Base-by-base conservation (phyloP, 2,329 filamentous ascomycete genomes). In the Lizonia empirigonia region DNA sequence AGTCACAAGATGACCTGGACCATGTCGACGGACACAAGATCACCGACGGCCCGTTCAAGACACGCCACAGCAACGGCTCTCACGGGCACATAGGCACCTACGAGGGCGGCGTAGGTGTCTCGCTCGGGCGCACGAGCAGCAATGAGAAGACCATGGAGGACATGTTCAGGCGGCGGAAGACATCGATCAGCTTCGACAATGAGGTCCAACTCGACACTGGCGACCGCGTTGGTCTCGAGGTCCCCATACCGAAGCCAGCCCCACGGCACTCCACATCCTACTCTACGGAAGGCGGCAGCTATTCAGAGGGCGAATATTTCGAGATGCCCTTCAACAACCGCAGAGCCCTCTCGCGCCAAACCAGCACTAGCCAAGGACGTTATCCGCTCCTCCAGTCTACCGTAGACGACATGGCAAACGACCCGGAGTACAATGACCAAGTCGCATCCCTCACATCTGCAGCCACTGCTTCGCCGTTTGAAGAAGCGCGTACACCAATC, bases 371-470 rank as follows among this genome's bases (percentile, higher is more conserved):
- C 32, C 59, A 69, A 26, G 56, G 64, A 13, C 52, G 70, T 23
- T 72, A 73, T 51, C 69, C 72, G 7, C 63, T 74, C n/a, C 62
- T 68, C 19, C 69, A 70, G 50, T 46, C 69, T 8, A 73, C 68
- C 26, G 69, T 70, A 10, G 69, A 73, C 42, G 62, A 65, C 27
- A 59, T 72, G 16, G 63, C 60, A 4, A 57, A 56, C 15, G 58
- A 65, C 35, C 48, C 56, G 9, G 63, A 66, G 40, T 68, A 64
- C 53, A 60, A 53, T 33, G 71, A 74, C 36, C 68, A 72, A 35
- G 70, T 75, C 13, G 73, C 74, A 10, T 76, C 74, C 4, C 54
- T 76, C 36, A 77, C 74, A 2, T 76, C 75, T n/a, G 74, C 69
- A 33, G 63, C 72, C n/a, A 75, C 74, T 5, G 69, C 67, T 19